Evolutionary conservation across 1,139 yeast genomes (phyloP).

Genomic region (Zygosaccharomyces pseudobailii): DNA sequence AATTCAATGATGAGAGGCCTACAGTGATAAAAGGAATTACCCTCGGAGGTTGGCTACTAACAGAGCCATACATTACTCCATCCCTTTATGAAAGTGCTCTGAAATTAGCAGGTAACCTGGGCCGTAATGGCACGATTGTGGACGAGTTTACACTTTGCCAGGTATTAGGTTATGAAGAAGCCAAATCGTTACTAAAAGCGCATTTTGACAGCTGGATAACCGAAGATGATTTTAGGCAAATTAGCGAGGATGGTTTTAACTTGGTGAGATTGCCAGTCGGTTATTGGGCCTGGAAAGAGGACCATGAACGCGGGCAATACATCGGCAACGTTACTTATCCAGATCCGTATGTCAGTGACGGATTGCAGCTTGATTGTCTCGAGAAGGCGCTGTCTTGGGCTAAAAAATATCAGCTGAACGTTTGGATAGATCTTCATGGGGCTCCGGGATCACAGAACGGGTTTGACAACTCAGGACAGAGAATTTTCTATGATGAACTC

Average conservation of each 20-base stretch:
- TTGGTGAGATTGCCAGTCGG: constrained; percentile 64
- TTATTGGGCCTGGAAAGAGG: constrained; percentile 56
- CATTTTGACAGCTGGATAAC: constrained; percentile 56
- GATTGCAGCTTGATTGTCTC: constrained; percentile 45
- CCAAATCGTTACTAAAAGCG: constrained; percentile 39
- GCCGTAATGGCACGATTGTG: constrained; percentile 38
- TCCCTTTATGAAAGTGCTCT: constrained; percentile 38
- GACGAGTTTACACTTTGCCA: constrained; percentile 56
- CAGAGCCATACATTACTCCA: constrained; percentile 65
- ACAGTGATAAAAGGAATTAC: constrained; percentile 43
- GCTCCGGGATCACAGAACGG: constrained; percentile 68
- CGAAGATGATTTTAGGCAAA: constrained; percentile 49
- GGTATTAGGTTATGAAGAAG: constrained; percentile 44
- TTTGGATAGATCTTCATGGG: constrained; percentile 63
- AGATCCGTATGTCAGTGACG: constrained; percentile 58
- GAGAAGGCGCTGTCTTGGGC: constrained; percentile 57
- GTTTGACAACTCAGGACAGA: constrained; percentile 61
- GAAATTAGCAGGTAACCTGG: constrained; percentile 3
- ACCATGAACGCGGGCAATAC: constrained; percentile 29
- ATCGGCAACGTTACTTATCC: constrained; percentile 20
- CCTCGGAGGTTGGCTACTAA: constrained; percentile 62
- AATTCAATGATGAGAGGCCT: background rate
- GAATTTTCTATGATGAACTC: constrained; percentile 39
- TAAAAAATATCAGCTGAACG: constrained; percentile 43
- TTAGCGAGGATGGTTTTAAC: constrained; percentile 49